Base-by-base conservation (phyloP, 768 basidiomycete genomes). In the Termitomyces eurrhizus region DNA sequence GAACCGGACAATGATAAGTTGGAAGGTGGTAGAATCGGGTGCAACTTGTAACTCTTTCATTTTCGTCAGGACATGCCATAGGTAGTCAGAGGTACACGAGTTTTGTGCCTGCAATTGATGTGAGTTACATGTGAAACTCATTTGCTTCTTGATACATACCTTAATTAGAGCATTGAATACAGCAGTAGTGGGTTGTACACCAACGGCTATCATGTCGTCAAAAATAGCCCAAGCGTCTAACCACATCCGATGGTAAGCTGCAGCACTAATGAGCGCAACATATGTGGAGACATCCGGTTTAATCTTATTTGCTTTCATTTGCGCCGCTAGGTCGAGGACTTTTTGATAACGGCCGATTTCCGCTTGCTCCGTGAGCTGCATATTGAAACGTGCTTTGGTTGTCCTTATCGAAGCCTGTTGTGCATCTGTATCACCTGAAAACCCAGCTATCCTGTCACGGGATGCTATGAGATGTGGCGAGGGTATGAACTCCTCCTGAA, bases 191-290 rank as follows among this genome's bases (percentile, higher is more conserved):
- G 83, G 87, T 49, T 70, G 61, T 24, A 92, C 62, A 2, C 79
- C 80, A 46, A 78, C 64, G 18, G 76, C 69, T 37, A 77, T 55
- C 88, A 92, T 90, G 68, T 92, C 89, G 39, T 88, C 86, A 33
- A 88, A 72, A 57, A 89, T 79, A 18, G 87, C 89, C 77, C 80
- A 81, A 4, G 86, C 80, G 61, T 89, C 84, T 33, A 79, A 65
- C 68, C 75, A 75, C 9, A 78, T 65, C 5, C 73, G 75, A 41
- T 80, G 74, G 7, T 67, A 63, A 0, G 81, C 77, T 57, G 84
- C 77, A 41, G 82, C 78, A 3, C 74, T 67, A 37, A 92, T 74
- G 4, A 93, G 72, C 4, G 75, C 69, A 61, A 85, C 81, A 68
- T 92, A 92, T 0, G 83, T 80, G 37, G 72, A 64, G 16, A 79